Conservation (phyloP, 2,329 filamentous ascomycete genomes). For the Fusarium solani-melongenae region DNA sequence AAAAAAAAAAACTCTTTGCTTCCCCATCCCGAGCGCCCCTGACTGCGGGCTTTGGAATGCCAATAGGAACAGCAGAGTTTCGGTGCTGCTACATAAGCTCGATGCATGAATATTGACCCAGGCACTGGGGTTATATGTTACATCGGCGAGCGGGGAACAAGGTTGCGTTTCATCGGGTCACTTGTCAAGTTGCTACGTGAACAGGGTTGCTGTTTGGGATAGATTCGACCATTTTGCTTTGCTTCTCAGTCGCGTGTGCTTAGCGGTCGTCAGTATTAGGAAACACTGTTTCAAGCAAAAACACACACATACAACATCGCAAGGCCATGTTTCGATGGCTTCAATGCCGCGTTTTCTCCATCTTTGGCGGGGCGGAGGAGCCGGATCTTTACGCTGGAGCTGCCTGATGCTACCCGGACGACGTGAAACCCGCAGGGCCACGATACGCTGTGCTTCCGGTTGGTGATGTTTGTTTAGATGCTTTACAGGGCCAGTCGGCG, state of each 20-base stretch:
- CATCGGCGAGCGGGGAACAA: not conserved
- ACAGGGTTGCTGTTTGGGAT: slow-evolving; percentile 12
- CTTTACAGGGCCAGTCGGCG: not conserved
- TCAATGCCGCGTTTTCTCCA: not conserved
- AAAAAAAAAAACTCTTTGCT: not conserved
- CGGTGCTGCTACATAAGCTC: not conserved
- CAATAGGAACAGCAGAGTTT: not conserved
- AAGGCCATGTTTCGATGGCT: slow-evolving; percentile 8
- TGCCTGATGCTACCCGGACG: slow-evolving; percentile 11
- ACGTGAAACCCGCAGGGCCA: slow-evolving; percentile 4
- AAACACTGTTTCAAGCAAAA: slow-evolving; percentile 17
- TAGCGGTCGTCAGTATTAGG: not conserved
- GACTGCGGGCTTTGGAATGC: not conserved
- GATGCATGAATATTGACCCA: not conserved
- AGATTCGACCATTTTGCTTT: not conserved
- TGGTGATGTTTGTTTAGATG: not conserved
- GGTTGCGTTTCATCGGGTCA: not conserved
- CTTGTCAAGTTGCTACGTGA: slow-evolving; percentile 28
- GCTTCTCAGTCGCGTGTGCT: slow-evolving; percentile 8
- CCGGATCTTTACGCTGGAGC: slow-evolving; percentile 1
- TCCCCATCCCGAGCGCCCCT: not conserved
- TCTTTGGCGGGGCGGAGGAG: not conserved
- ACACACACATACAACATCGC: not conserved
- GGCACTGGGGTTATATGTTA: not conserved
- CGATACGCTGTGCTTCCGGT: not conserved